Percentiles rank a stretch among this genome's conserved stretches.
Conservation (phyloP, 1,139 yeast genomes). For the Suhomyces chickasaworum region DNA sequence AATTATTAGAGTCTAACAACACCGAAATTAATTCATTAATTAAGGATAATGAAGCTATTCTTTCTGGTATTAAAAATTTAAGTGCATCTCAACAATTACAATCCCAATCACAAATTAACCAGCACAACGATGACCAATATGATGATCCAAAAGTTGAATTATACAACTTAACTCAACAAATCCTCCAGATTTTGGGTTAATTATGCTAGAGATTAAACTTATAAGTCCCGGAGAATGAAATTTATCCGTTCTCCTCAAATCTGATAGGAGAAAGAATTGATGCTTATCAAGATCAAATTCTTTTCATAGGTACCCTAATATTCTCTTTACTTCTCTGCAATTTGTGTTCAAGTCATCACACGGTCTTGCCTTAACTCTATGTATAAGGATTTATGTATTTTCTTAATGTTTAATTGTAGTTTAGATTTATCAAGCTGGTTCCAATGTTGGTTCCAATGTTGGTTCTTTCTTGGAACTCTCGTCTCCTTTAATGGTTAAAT, state of each 20-base stretch:
- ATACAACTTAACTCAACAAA: slow-evolving; percentile 79
- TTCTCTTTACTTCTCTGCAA: slow-evolving; percentile 14
- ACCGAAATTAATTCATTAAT: slow-evolving; percentile 64
- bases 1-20: slow-evolving; percentile 86
- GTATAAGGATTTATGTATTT: slow-evolving; percentile 12
- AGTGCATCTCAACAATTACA: slow-evolving; percentile 42
- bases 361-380: slow-evolving; percentile 10
- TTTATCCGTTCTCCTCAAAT: neutral
- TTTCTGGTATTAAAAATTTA: slow-evolving; percentile 57
- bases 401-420: slow-evolving; percentile 7
- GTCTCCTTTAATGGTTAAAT: neutral
- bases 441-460: too few relatives aligned
- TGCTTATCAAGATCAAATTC: slow-evolving; percentile 1
- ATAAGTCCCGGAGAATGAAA: neutral
- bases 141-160: slow-evolving; percentile 73
- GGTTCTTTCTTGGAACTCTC: neutral
- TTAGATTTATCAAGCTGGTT: neutral
- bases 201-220: neutral
- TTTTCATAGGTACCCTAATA: slow-evolving; percentile 7
- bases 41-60: slow-evolving; percentile 59
- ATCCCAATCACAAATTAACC: slow-evolving; percentile 30
- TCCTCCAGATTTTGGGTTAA: slow-evolving; percentile 55
- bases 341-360: slow-evolving; percentile 8
- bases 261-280: slow-evolving; percentile 4
- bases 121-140: slow-evolving; percentile 37